Conservation (phyloP, 176 grass and related monocot species). For the Aechmea fasciata region DNA sequence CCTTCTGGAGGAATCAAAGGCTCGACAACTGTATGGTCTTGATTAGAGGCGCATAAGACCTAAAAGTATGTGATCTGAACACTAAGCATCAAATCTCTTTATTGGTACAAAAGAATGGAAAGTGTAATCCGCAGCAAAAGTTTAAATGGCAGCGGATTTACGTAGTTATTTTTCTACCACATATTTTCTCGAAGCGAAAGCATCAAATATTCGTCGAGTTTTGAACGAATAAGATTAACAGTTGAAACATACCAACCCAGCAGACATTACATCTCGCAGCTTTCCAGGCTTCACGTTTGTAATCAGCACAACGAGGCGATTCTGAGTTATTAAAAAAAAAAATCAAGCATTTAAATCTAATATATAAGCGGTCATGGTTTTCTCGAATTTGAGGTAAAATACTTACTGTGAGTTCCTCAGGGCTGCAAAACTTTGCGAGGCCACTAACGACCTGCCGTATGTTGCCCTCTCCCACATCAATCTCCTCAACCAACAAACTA, state of each 20-base stretch:
- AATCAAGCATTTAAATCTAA: not conserved
- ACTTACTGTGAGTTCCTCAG: conserved; percentile 70
- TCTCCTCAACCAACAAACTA: conserved; percentile 96
- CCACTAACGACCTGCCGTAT: conserved; percentile 89
- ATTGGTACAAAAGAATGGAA: not conserved
- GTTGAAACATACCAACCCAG: conserved; percentile 67
- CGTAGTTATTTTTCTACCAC: too few species aligned
- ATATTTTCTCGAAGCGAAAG: too few species aligned
- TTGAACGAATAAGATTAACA: conserved; percentile 4
- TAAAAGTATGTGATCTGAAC: conserved; percentile 9
- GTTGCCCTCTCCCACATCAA: conserved; percentile 90
- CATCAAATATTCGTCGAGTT: not conserved
- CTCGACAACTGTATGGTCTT: conserved; percentile 87
- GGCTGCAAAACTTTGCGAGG: conserved; percentile 88
- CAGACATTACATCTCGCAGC: conserved; percentile 78
- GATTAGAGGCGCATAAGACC: conserved; percentile 79
- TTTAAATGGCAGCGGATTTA: not conserved
- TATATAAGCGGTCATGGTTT: not conserved
- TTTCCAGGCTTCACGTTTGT: conserved; percentile 99
- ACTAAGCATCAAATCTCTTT: not conserved
- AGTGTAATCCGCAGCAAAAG: too few species aligned
- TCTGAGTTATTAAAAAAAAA: conserved; percentile 42
- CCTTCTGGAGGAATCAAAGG: conserved; percentile 89
- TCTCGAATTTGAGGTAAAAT: conserved; percentile 11
- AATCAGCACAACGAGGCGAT: conserved; percentile 74